Evolutionary conservation across 179 eudicot species (phyloP).

Genomic region (Silene coronaria): DNA sequence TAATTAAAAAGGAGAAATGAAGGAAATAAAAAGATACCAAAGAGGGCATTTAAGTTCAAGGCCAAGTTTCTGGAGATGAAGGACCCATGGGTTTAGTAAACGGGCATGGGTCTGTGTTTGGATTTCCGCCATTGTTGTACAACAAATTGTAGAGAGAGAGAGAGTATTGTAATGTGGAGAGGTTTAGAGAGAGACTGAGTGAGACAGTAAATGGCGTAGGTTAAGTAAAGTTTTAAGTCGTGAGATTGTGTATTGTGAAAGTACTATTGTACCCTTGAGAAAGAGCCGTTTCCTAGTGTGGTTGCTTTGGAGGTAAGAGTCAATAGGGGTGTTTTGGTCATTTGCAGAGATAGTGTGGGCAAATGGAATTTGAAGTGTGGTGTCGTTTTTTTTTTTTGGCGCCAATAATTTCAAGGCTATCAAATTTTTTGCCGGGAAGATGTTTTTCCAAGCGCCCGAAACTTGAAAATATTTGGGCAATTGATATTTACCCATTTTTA

Average conservation of each 20-base stretch:
- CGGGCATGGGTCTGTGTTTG: slow-evolving; percentile 26
- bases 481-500: no score
- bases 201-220: no score
- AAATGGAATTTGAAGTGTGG: background rate
- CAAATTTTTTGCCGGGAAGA: no score
- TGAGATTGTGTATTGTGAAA: background rate
- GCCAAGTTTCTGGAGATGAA: slow-evolving; percentile 66
- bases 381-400: background rate
- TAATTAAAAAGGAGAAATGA: background rate
- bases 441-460: no score
- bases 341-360: background rate
- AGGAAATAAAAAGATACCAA: slow-evolving; percentile 35
- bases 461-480: no score
- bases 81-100: slow-evolving; percentile 53
- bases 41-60: slow-evolving; percentile 79
- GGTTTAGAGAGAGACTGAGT: no score
- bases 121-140: slow-evolving; percentile 43
- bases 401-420: no score
- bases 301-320: background rate
- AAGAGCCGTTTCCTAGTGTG: background rate
- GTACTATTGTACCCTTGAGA: background rate
- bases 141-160: slow-evolving; percentile 8
- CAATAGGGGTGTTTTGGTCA: slow-evolving; percentile 3
- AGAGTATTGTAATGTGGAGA: background rate
- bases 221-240: no score